Evolutionary conservation across 164 flowering plant genomes (phyloP).

Genomic region (Platanus orientalis): DNA sequence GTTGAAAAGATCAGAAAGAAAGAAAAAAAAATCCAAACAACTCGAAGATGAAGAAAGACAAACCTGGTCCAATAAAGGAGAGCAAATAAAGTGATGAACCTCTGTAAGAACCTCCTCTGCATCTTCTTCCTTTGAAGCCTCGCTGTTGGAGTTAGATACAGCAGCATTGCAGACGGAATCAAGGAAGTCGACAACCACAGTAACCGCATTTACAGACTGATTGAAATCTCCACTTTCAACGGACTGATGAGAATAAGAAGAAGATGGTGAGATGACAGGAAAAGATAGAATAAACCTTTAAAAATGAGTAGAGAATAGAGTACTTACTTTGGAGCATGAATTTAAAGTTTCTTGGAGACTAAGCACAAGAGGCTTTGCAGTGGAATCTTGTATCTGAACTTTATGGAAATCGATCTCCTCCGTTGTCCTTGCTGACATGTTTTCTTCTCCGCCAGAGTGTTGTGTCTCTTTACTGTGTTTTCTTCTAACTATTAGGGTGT

Average conservation of each 20-base stretch:
- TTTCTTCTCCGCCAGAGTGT: too few relatives aligned
- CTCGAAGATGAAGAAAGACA: neutral
- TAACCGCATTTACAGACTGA: constrained; percentile 21
- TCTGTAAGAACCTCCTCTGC: constrained; percentile 39
- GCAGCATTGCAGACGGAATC: constrained; percentile 29
- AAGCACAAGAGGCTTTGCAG: constrained; percentile 13
- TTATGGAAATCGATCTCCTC: neutral
- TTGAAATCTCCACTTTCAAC: constrained; percentile 32
- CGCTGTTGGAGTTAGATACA: constrained; percentile 20
- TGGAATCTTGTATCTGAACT: neutral
- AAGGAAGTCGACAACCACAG: constrained; percentile 38
- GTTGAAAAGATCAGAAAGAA: neutral
- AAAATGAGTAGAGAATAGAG: neutral
- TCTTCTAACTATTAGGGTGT: too few relatives aligned
- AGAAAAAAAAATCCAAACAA: neutral
- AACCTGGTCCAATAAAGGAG: constrained; percentile 54
- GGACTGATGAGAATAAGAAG: constrained; percentile 24
- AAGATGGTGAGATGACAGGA: neutral
- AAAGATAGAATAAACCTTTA: neutral
- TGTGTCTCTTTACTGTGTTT: too few relatives aligned
- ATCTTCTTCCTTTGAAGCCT: constrained; percentile 15
- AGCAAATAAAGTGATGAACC: constrained; percentile 28
- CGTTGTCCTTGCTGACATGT: neutral
- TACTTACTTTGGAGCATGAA: constrained; percentile 33
- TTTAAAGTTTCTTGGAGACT: constrained; percentile 30